Base-by-base conservation (phyloP, 306 rosid genomes). In the Vigna hirtella region DNA sequence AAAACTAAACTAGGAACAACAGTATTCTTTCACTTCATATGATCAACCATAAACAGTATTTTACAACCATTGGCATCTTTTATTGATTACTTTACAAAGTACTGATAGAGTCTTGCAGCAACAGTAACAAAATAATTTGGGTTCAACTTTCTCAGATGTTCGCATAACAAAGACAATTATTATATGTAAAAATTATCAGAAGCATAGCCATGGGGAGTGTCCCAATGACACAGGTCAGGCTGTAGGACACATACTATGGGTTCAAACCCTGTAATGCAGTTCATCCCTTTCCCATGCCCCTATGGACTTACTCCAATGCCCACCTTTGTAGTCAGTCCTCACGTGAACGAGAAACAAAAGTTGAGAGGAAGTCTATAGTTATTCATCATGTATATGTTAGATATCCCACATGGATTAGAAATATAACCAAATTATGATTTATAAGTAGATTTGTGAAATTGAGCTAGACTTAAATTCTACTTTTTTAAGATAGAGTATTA, bases 111-210 rank as follows among this genome's bases (percentile, higher is more conserved):
- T 40, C 58, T 81, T 48, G 7, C 38, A 17, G 52, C 28, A 40
- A 38, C 42, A 50, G 65, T 42, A 68, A 26, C 7, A 49, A n/a
- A 17, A 80, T 57, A 56, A 59, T 9, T 47, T 58, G 50, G 45
- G 57, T 47, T 67, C 24, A 58, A 74, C 65, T 80, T 80, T 66
- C 40, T 43, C 9, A 6, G 61, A 45, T 42, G 20, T 66, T 16
- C 10, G 3, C 74, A 56, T 5, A 38, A 7, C 10, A 10, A 74
- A 47, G 36, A 53, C 57, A 56, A 66, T 42, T 56, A 20, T 43
- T 20, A 73, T 15, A 52, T 9, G 56, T 52, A 22, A 16, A 73
- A 36, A 43, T 36, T 13, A 24, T 43, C 18, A 55, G 48, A 53
- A 18, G 64, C 43, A 55, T 45, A 73, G 34, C 17, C 22, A 30